Evolutionary conservation across 345 rosid species (phyloP).

Genomic region (Eucalyptus marginata): DNA sequence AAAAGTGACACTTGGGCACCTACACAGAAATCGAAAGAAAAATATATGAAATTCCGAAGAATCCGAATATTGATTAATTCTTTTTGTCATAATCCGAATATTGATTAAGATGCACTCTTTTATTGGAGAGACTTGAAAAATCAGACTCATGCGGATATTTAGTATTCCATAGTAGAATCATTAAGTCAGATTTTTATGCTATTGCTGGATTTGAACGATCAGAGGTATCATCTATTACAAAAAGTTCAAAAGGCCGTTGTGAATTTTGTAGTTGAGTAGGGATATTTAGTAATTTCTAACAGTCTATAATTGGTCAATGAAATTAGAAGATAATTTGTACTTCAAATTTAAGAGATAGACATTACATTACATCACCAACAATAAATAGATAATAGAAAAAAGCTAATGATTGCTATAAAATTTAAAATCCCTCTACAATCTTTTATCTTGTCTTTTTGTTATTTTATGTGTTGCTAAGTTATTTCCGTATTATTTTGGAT

Average conservation of each 20-base stretch:
- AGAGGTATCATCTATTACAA: not conserved
- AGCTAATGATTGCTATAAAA: not conserved
- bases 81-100: too few relatives aligned
- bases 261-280: not conserved
- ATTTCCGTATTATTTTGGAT: not conserved
- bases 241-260: not conserved
- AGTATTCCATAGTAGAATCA: not conserved
- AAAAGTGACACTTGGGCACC: not conserved
- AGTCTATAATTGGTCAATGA: not conserved
- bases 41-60: not conserved
- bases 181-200: not conserved
- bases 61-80: not conserved
- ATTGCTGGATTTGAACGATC: not conserved
- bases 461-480: not conserved
- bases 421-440: not conserved
- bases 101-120: not conserved
- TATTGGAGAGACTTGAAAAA: not conserved
- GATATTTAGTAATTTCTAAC: not conserved
- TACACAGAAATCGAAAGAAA: not conserved
- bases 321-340: not conserved
- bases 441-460: not conserved
- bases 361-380: not conserved
- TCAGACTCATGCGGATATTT: not conserved
- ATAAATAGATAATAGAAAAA: not conserved
- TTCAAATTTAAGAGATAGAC: not conserved